Percentiles rank a stretch among this genome's conserved stretches.
phyloP scores from a whole-genome alignment of 129 eudicot species.

The Oenanthe sinensis region DNA sequence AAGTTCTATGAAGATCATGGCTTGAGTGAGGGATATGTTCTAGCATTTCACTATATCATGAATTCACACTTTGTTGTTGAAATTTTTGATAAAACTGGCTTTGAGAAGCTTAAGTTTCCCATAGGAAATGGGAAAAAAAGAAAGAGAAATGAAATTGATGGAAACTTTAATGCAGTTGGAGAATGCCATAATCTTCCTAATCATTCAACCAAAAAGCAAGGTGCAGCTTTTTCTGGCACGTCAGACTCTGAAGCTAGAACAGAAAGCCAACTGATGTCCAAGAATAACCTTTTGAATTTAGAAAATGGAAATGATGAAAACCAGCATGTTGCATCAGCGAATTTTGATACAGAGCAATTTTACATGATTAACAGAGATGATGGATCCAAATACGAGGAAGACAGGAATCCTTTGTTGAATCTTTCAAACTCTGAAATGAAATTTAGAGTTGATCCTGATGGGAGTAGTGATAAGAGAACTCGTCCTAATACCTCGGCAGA shows the following conservation, averaged over 20 bases:
- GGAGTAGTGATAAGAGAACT: not conserved
- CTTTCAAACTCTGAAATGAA: conserved; percentile 21
- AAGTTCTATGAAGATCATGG: conserved; percentile 36
- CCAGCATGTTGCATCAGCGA: not conserved
- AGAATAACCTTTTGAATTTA: not conserved
- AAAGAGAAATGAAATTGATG: conserved; percentile 18
- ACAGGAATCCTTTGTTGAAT: conserved; percentile 28
- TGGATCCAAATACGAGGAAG: conserved; percentile 20
- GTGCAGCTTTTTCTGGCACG: conserved; percentile 4
- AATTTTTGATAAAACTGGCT: conserved; percentile 44
- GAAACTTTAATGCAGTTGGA: conserved; percentile 1
- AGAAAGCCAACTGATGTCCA: not conserved
- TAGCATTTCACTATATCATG: conserved; percentile 41
- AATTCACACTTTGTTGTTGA: conserved; percentile 50
- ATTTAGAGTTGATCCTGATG: not conserved
- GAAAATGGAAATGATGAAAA: not conserved
- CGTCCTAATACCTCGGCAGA: not conserved
- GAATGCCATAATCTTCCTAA: conserved; percentile 8
- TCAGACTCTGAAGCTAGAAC: not conserved
- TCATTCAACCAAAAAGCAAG: conserved; percentile 6
- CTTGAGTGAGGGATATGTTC: conserved; percentile 37
- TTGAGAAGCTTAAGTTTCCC: conserved; percentile 28
- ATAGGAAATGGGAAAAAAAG: not conserved
- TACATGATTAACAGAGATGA: conserved; percentile 23
- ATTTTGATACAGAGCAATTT: conserved; percentile 13